Evolutionary conservation across 2,329 filamentous ascomycete genomes (phyloP).

Genomic region (Arthrobotrys entomopaga): DNA sequence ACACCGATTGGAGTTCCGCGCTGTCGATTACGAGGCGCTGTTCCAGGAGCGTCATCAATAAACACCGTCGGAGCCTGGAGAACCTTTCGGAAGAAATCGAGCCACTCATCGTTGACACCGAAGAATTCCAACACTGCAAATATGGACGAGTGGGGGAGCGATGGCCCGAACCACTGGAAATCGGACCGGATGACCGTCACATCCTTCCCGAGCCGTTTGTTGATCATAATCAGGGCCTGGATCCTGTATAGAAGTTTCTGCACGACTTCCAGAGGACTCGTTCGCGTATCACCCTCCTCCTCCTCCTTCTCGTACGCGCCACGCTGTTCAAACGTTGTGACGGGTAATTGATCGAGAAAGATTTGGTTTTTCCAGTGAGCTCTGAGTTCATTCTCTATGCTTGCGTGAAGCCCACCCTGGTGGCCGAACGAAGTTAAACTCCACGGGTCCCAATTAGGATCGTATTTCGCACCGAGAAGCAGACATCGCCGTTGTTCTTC

Average conservation of each 20-base stretch:
- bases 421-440: neutral
- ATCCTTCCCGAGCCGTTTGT: constrained; percentile 33
- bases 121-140: constrained; percentile 69
- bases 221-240: constrained; percentile 65
- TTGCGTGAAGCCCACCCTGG: constrained; percentile 60
- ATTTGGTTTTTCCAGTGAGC: constrained; percentile 58
- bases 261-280: constrained; percentile 66
- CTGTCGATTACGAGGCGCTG: constrained; percentile 64
- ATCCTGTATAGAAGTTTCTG: constrained; percentile 70
- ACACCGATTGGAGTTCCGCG: constrained; percentile 72
- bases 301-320: constrained; percentile 63
- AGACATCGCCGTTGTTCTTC: constrained; percentile 55
- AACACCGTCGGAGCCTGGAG: constrained; percentile 71
- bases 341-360: constrained; percentile 69
- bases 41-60: constrained; percentile 66
- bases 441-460: neutral
- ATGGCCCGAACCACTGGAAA: constrained; percentile 70
- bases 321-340: constrained; percentile 61
- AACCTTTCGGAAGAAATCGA: constrained; percentile 71
- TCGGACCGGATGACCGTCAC: constrained; percentile 69
- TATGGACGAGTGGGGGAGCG: constrained; percentile 71
- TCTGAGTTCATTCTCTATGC: constrained; percentile 65
- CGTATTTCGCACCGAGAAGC: constrained; percentile 62
- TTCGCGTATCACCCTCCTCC: constrained; percentile 60
- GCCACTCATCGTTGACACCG: constrained; percentile 69